phyloP scores from a whole-genome alignment of 2,329 filamentous ascomycete genomes.

The Kalmusia sp. region DNA sequence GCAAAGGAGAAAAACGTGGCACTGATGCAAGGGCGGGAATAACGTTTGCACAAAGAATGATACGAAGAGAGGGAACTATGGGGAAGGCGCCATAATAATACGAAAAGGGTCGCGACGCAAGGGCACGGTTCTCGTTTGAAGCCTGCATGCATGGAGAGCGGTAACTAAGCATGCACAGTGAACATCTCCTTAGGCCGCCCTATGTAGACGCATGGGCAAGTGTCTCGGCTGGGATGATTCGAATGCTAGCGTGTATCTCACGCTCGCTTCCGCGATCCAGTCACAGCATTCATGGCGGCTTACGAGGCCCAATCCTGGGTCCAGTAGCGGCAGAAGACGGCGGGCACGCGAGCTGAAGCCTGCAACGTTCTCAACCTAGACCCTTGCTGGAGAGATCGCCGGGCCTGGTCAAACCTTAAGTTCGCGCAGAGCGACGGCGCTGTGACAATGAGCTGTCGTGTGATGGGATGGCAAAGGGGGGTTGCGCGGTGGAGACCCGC shows the following conservation, averaged over 20 bases:
- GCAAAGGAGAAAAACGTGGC: neutral
- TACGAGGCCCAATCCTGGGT: neutral
- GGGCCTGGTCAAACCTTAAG: neutral
- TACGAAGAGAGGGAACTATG: neutral
- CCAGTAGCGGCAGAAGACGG: neutral
- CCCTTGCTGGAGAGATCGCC: neutral
- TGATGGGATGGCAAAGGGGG: slow-evolving; percentile 1
- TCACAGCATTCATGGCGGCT: neutral
- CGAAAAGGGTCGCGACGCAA: neutral
- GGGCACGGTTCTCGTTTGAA: neutral
- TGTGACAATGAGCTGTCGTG: neutral
- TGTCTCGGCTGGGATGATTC: neutral
- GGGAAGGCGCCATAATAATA: neutral
- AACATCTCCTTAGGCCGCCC: neutral
- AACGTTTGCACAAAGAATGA: neutral
- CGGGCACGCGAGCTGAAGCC: neutral
- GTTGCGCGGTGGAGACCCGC: neutral
- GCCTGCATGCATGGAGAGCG: neutral
- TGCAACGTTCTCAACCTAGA: neutral
- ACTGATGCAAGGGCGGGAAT: too few relatives aligned
- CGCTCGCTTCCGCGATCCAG: neutral
- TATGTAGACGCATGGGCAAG: neutral
- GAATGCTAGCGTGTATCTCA: slow-evolving; percentile 1
- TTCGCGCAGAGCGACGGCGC: neutral
- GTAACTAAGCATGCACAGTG: slow-evolving; percentile 4